Percentiles rank a stretch among this genome's conserved stretches.
Conservation (phyloP, 352 stramenopile species). For the Phytophthora brassicae region DNA sequence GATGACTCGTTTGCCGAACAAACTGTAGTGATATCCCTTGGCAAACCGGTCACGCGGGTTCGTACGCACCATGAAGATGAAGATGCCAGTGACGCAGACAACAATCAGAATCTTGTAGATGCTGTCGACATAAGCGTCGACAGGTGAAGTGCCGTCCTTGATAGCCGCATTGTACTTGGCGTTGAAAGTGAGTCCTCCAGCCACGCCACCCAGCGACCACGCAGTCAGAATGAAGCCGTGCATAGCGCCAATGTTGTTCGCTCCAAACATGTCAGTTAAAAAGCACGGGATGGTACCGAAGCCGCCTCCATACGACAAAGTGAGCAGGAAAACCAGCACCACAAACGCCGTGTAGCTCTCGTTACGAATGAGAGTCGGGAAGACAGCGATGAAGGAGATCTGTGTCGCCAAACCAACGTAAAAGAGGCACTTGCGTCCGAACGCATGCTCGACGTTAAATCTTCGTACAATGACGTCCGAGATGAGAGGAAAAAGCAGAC, state of each 20-base stretch:
- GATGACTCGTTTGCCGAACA: slow-evolving; percentile 64
- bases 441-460: slow-evolving; percentile 51
- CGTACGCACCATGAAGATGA: slow-evolving; percentile 75
- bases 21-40: slow-evolving; percentile 65
- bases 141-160: slow-evolving; percentile 32
- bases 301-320: slow-evolving; percentile 67
- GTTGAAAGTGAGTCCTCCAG: slow-evolving; percentile 74
- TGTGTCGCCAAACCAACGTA: slow-evolving; percentile 65
- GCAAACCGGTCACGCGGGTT: slow-evolving; percentile 70
- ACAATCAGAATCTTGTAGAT: slow-evolving; percentile 78
- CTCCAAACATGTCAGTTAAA: slow-evolving; percentile 85
- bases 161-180: slow-evolving; percentile 45
- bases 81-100: slow-evolving; percentile 56
- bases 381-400: slow-evolving; percentile 61
- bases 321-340: slow-evolving; percentile 65
- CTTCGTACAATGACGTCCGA: slow-evolving; percentile 46
- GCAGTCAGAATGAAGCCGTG: slow-evolving; percentile 79
- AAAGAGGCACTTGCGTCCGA: slow-evolving; percentile 60
- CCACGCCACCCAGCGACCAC: slow-evolving; percentile 73
- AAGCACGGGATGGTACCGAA: slow-evolving; percentile 79
- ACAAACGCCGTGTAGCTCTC: slow-evolving; percentile 60
- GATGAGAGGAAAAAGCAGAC: slow-evolving; percentile 47
- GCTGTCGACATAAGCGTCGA: slow-evolving; percentile 68
- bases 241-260: slow-evolving; percentile 81
- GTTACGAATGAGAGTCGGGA: slow-evolving; percentile 61